Evolutionary conservation across 139 green algal species (phyloP), one percentile per base, ranked within the genome.

Genomic region (Auxenochlorella pyrenoidosa): DNA sequence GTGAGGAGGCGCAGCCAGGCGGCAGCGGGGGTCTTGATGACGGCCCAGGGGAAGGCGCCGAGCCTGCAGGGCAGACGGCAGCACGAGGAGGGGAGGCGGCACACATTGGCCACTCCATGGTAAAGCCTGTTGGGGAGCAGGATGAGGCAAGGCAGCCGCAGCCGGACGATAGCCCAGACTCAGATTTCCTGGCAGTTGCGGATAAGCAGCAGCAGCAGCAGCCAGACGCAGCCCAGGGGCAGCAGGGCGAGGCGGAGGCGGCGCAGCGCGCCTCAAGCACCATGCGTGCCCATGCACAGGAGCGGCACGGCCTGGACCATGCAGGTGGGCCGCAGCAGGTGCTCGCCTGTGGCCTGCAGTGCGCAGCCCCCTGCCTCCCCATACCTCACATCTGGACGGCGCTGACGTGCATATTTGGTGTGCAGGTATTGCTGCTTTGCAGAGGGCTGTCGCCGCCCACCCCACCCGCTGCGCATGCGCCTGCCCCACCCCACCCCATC

Each of bases 101-200:
- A 3, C 84, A 83, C 51, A 73, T 82, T 18, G 85, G 85, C 2
- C 85, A 89, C 36, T 65, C 38, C 28, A 65, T 89, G 85, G 73
- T 89, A 24, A 89, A 89, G 79, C 85, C 85, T 3, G 60, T 89
- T 34, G 85, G 60, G 51, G 44, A 59, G 41, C 38, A 34, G 73
- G 43, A 63, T 28, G 30, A 73, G 51, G 47, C 47, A 6, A 10
- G 10, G 79, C 79, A 84, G 58, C 36, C 44, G 44, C 47, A 82
- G 76, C 47, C 16, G 15, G 38, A n/a, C 3, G 41, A 66, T 18
- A 40, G 66, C 30, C 16, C 66, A 24, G 30, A 73, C 6, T 28
- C 24, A 60, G 73, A 59, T 21, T 51, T 41, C 3, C 32, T 43
- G 26, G 32, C 65, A 26, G 30, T 44, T 30, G 44, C 41, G 47